Percentiles rank a stretch among this genome's conserved stretches.
Evolutionary conservation across 768 basidiomycete species (phyloP).

Genomic region (Agaricus blazei): DNA sequence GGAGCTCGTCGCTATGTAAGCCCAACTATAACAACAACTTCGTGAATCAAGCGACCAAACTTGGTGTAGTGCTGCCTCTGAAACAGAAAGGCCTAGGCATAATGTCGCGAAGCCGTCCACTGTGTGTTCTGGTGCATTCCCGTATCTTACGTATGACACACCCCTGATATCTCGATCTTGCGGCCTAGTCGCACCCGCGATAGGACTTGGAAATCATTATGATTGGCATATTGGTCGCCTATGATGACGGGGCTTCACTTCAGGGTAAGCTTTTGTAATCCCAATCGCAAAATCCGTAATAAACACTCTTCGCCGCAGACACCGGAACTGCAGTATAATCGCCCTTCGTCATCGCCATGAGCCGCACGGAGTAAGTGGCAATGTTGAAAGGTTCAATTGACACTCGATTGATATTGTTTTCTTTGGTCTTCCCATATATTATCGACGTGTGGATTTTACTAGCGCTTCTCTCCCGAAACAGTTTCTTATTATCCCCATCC

Average conservation of each 20-base stretch:
- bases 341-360: constrained; percentile 83
- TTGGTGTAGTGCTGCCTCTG: constrained; percentile 57
- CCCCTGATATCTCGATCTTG: too few species aligned
- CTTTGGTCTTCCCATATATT: constrained; percentile 52
- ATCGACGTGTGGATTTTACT: constrained; percentile 72
- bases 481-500: constrained; percentile 52
- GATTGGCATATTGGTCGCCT: constrained; percentile 78
- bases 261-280: constrained; percentile 17
- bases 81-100: constrained; percentile 72
- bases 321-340: constrained; percentile 68
- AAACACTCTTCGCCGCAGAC: constrained; percentile 15
- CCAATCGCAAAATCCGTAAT: neutral
- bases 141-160: constrained; percentile 58
- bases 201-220: constrained; percentile 67
- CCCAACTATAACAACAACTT: neutral
- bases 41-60: neutral
- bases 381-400: constrained; percentile 7
- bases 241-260: constrained; percentile 51
- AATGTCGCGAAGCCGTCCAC: constrained; percentile 72
- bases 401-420: constrained; percentile 4
- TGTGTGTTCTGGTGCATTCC: constrained; percentile 79
- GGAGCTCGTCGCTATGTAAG: constrained; percentile 68
- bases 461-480: constrained; percentile 69
- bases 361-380: constrained; percentile 45
- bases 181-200: neutral